Evolutionary conservation across 306 rosid genomes (phyloP), one percentile per base, ranked within the genome.

Genomic region (Malus orientalis): DNA sequence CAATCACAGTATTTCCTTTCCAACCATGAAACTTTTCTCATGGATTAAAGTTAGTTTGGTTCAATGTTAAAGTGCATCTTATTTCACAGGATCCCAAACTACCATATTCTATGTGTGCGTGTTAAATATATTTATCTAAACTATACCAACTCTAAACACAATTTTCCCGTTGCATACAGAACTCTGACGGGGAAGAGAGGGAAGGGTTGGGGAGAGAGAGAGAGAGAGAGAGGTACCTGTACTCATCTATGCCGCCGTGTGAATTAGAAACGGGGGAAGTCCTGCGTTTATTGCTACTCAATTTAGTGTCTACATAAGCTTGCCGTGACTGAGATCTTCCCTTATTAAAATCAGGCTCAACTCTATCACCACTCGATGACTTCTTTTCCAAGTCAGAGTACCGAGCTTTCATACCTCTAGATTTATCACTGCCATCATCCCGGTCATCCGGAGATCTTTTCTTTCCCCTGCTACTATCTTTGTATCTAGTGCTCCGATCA

Each of bases 261-360:
- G 93, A 82, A 82, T 76, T 84, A 44, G 88, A 85, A 64, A 89
- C 84, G 59, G 96, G 97, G 20, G 98, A 94, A 64, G 83, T 86
- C 84, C 88, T 89, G 79, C 84, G 81, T 78, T 89, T 95, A 79
- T 83, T 88, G 87, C 78, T 83, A 67, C 87, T 79, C 60, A 80
- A 80, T 42, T 67, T 69, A 69, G 89, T 67, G 76, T 92, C 97
- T 49, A 72, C 83, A 81, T 86, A 90, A 70, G 81, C 78, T 75
- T 91, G 96, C 30, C 92, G 92, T 13, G 87, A 68, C 70, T 86
- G 99, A 82, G 97, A 87, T 85, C 89, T 88, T 78, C 96, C 91
- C 82, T 81, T 88, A 70, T 86, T 90, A 63, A 78, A 87, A 78
- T 95, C 99, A 4, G 86, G 88, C 67, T 89, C 98, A 51, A 85